Conservation (phyloP, 352 stramenopile species). For the Achlya hypogyna region DNA sequence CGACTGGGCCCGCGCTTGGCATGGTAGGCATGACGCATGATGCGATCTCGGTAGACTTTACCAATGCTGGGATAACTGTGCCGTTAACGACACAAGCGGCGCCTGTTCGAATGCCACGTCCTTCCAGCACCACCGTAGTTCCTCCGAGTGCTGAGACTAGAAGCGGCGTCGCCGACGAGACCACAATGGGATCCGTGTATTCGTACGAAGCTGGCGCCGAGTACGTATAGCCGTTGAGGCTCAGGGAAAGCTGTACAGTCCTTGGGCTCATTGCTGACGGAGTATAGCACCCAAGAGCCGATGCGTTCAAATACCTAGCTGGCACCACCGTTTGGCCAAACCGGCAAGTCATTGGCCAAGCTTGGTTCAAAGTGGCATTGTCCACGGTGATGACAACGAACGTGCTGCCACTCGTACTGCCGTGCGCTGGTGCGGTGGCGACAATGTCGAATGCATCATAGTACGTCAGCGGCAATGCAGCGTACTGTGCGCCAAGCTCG, state of each 20-base stretch:
- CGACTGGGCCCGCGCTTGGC: background rate
- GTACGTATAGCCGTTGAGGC: background rate
- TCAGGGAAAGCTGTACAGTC: background rate
- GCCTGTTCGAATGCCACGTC: background rate
- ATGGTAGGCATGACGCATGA: background rate
- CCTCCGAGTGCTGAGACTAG: too few relatives aligned
- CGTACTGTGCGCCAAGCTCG: background rate
- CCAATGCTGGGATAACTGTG: background rate
- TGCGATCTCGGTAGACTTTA: background rate
- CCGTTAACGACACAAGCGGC: background rate
- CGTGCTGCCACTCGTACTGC: background rate
- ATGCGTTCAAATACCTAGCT: background rate
- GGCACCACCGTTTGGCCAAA: background rate
- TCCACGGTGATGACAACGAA: background rate
- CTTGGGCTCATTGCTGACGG: background rate
- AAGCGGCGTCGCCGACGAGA: background rate
- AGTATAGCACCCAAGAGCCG: background rate
- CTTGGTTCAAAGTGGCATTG: background rate
- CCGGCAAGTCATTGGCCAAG: background rate
- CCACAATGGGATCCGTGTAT: background rate
- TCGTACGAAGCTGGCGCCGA: background rate
- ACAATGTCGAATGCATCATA: conserved; percentile 5
- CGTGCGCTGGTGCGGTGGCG: background rate
- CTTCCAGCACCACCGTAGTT: too few relatives aligned
- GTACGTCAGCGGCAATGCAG: background rate